Conservation (phyloP, 352 stramenopile genomes). For the Phytopythium kandeliae region DNA sequence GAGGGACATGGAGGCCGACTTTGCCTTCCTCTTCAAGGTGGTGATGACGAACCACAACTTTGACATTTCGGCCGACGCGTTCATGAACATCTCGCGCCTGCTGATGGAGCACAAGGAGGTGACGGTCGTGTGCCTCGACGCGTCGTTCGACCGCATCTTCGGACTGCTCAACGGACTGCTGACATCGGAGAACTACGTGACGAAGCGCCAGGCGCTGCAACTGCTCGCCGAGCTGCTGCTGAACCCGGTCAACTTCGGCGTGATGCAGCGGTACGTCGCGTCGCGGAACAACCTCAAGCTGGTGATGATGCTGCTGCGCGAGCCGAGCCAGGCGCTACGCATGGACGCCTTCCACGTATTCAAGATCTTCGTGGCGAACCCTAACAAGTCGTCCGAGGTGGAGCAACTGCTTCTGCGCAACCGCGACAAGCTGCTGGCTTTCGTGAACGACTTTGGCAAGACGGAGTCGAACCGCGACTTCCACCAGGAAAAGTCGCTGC, state of each 20-base stretch:
- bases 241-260: slow-evolving; percentile 65
- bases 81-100: slow-evolving; percentile 72
- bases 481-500: slow-evolving; percentile 62
- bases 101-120: slow-evolving; percentile 59
- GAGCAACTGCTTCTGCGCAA: slow-evolving; percentile 70
- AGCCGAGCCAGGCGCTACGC: slow-evolving; percentile 66
- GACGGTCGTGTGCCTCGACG: slow-evolving; percentile 41
- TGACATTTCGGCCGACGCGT: slow-evolving; percentile 78
- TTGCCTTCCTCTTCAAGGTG: slow-evolving; percentile 63
- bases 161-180: slow-evolving; percentile 56
- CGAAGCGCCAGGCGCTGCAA: slow-evolving; percentile 64
- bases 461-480: slow-evolving; percentile 69
- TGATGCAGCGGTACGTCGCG: slow-evolving; percentile 76
- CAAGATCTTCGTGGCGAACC: slow-evolving; percentile 87
- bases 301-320: slow-evolving; percentile 70
- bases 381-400: slow-evolving; percentile 71
- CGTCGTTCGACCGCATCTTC: slow-evolving; percentile 67
- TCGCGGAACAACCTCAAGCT: slow-evolving; percentile 67
- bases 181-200: slow-evolving; percentile 64
- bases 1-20: slow-evolving; percentile 47
- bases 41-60: slow-evolving; percentile 79
- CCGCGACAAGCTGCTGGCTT: slow-evolving; percentile 68
- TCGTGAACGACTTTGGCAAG: slow-evolving; percentile 74
- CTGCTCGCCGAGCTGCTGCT: slow-evolving; percentile 69
- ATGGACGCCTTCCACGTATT: slow-evolving; percentile 87